phyloP scores from a whole-genome alignment of 2,329 filamentous ascomycete genomes.

The Ambrosiella cleistominuta region DNA sequence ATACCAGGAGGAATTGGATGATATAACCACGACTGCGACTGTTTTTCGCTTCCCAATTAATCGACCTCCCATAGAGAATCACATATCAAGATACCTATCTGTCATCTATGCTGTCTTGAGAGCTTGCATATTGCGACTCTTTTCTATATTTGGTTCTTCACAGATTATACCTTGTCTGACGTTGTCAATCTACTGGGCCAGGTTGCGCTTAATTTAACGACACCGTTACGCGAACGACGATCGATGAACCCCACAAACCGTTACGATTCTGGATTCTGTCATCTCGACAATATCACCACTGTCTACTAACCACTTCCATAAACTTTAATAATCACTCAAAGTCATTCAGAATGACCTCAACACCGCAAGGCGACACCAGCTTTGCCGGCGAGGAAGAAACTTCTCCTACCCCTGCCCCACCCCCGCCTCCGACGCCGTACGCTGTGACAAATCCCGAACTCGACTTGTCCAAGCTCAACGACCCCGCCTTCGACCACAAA shows the following conservation, averaged over 20 bases:
- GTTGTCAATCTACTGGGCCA: background rate
- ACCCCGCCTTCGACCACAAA: slow-evolving; percentile 83
- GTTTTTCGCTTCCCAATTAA: background rate
- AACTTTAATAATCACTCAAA: background rate
- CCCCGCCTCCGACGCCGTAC: slow-evolving; percentile 16
- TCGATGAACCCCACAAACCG: background rate
- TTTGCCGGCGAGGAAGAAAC: background rate
- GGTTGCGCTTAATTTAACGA: background rate
- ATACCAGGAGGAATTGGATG: background rate
- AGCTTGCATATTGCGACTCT: too few relatives aligned
- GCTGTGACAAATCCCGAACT: slow-evolving; percentile 52
- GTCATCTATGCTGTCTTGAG: background rate
- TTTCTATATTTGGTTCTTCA: too few relatives aligned
- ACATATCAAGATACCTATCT: background rate
- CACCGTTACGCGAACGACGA: background rate
- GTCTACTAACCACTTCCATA: background rate
- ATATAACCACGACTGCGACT: background rate
- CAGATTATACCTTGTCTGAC: background rate
- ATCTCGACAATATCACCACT: background rate
- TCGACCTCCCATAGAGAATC: background rate
- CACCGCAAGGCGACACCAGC: slow-evolving; percentile 4
- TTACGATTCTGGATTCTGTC: background rate
- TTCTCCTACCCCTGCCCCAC: slow-evolving; percentile 14
- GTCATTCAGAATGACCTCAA: slow-evolving; percentile 2
- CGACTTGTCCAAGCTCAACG: slow-evolving; percentile 74